Evolutionary conservation across 2,329 filamentous ascomycete species (phyloP), one percentile per base, ranked within the genome.

Genomic region (Passalora sequoiae): DNA sequence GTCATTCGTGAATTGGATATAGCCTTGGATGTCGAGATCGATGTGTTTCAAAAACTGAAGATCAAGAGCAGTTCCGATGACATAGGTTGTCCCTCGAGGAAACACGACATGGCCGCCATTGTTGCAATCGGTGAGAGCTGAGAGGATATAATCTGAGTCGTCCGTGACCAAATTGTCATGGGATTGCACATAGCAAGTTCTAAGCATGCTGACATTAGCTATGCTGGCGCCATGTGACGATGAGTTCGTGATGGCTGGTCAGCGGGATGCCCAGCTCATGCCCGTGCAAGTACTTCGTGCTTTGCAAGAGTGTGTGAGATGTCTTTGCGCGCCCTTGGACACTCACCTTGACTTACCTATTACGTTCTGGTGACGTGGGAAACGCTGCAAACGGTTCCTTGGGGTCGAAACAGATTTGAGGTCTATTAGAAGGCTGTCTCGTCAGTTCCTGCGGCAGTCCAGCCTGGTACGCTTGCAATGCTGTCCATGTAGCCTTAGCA

Each of bases 1-100:
- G 58, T 86, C 78, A 38, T 81, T 74, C 43, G 75, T 77, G 65
- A 86, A 86, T 43, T 75, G 68, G 15, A 84, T 71, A 16, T 72
- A 73, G 16, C 78, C 80, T 55, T 75, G 72, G 47, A 80, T 74
- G 49, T 78, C 76, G 76, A 44, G 4, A 59, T 86, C 82, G 21
- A 86, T 71, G 50, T 77, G 68, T 31, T 78, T 69, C 13, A 85
- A 65, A 59, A 81, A 83, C 0, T 78, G 83, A 53, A 85, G 62
- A 54, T 86, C 77, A 24, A 86, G 59, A 0, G 81, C 78, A 0
- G 77, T 83, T 10, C 74, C 80, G 47, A 86, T 74, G 1, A 71
- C 76, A 58, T 84, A 86, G 3, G 68, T 70, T 44, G 70, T 66
- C 21, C 76, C 73, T 13, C 68, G 65, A 3, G 72, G 68, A 35